A percentile compares a stretch with the other conserved stretches of the same genome.
phyloP scores from a whole-genome alignment of 345 rosid species.

The Camelina hispida region DNA sequence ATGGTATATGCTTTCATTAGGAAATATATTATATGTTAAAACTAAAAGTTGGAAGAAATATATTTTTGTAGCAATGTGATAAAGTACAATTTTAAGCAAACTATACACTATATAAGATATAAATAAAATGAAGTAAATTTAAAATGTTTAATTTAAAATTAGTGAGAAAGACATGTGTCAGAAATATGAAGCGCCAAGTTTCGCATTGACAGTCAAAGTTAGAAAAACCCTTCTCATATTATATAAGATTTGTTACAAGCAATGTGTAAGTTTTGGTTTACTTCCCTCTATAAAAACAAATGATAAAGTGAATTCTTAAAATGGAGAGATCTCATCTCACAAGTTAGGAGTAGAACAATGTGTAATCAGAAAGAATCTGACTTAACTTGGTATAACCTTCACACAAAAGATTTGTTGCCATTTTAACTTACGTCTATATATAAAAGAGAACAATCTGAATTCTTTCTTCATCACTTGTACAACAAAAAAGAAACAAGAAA shows the following conservation, averaged over 20 bases:
- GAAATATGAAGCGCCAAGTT: too few relatives aligned
- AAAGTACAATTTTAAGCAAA: too few relatives aligned
- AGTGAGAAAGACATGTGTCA: too few relatives aligned
- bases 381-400: conserved; percentile 7
- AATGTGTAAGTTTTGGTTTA: conserved; percentile 10
- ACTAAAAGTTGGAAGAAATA: too few relatives aligned
- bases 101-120: too few relatives aligned
- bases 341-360: neutral
- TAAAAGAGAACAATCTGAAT: neutral
- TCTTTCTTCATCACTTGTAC: neutral
- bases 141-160: too few relatives aligned
- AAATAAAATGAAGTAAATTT: too few relatives aligned
- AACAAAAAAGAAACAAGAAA: neutral
- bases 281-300: neutral
- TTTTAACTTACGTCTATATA: conserved; percentile 1
- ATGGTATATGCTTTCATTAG: too few relatives aligned
- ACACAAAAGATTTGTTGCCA: conserved; percentile 5
- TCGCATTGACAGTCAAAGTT: too few relatives aligned
- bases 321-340: neutral
- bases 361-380: conserved; percentile 11
- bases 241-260: conserved; percentile 10
- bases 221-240: too few relatives aligned
- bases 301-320: conserved; percentile 2
- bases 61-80: too few relatives aligned
- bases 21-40: too few relatives aligned